Conservation (phyloP, 495 filamentous ascomycete genomes). For the Bombardia bombarda region DNA sequence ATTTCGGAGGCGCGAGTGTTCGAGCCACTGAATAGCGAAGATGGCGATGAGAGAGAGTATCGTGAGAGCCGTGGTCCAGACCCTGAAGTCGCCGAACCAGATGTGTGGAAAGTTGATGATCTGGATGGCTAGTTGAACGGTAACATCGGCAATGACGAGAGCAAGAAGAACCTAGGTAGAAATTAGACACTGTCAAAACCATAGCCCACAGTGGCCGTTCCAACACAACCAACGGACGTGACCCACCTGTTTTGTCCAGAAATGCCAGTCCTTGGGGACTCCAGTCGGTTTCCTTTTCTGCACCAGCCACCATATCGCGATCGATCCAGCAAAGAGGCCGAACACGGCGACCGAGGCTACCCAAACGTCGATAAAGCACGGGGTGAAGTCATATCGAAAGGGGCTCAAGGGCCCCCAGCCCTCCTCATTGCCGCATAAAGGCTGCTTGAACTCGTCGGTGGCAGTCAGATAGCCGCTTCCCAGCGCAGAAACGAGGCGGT, state of each 20-base stretch:
- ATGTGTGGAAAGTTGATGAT: conserved; percentile 59
- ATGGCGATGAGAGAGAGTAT: conserved; percentile 74
- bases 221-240: not conserved
- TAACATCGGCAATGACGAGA: conserved; percentile 57
- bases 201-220: not conserved
- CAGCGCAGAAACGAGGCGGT: conserved; percentile 25
- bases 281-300: conserved; percentile 53
- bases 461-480: conserved; percentile 41
- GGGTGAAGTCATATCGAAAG: conserved; percentile 82
- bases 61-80: conserved; percentile 77
- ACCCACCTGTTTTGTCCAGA: conserved; percentile 82
- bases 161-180: conserved; percentile 55
- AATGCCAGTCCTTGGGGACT: conserved; percentile 85
- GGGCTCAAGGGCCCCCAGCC: conserved; percentile 93
- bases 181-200: too few species aligned
- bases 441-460: conserved; percentile 40
- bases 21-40: conserved; percentile 81
- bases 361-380: conserved; percentile 89
- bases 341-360: conserved; percentile 67
- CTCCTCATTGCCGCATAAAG: conserved; percentile 77
- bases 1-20: conserved; percentile 81
- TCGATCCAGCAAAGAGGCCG: conserved; percentile 66
- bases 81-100: conserved; percentile 78
- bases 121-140: conserved; percentile 69
- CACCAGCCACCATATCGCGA: conserved; percentile 63